These are phyloP conservation scores for Penicillium parvum DNA, from an alignment of 495 filamentous ascomycete genomes.

Conservation along the genomic window DNA sequence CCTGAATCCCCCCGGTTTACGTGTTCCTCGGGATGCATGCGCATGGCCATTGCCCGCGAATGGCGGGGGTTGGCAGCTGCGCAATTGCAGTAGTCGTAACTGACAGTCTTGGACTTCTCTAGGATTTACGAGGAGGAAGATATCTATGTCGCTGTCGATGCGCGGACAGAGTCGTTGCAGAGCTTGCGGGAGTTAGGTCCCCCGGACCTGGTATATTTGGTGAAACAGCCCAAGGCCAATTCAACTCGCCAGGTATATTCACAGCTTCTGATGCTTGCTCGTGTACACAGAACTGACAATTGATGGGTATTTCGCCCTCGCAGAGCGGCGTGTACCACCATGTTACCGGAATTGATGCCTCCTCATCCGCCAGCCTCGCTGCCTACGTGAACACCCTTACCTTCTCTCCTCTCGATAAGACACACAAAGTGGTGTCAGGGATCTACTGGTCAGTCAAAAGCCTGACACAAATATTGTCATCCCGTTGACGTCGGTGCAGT, in stretches of 20 bases:
- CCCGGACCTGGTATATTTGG: conserved; percentile 89
- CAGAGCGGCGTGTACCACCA: conserved; percentile 94
- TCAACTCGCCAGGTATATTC: conserved; percentile 48
- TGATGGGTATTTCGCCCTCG: conserved; percentile 1
- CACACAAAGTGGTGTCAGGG: conserved; percentile 86
- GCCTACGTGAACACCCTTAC: conserved; percentile 98
- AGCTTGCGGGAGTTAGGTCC: conserved; percentile 88
- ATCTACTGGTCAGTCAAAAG: conserved; percentile 72
- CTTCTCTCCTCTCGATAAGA: conserved; percentile 80
- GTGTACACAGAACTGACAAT: conserved; percentile 4
- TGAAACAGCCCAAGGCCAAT: conserved; percentile 71
- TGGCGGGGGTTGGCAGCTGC: conserved; percentile 3
- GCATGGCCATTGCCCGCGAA: conserved; percentile 19
- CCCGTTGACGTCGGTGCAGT: conserved; percentile 42
- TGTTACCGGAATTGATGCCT: conserved; percentile 96
- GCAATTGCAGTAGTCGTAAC: conserved; percentile 9
- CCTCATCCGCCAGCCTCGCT: conserved; percentile 91
- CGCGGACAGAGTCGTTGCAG: conserved; percentile 80
- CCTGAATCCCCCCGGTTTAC: conserved; percentile 26
- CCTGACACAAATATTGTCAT: conserved; percentile 9
- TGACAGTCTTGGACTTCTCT: conserved; percentile 15
- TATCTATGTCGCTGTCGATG: conserved; percentile 79
- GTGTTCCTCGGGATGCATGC: conserved; percentile 32
- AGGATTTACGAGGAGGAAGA: conserved; percentile 88
- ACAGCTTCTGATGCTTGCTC: neutral